Percentiles rank a stretch among this genome's conserved stretches.
These are phyloP conservation scores for Scedosporium boydii DNA, from an alignment of 2,329 filamentous ascomycete species.

Conservation along the genomic window DNA sequence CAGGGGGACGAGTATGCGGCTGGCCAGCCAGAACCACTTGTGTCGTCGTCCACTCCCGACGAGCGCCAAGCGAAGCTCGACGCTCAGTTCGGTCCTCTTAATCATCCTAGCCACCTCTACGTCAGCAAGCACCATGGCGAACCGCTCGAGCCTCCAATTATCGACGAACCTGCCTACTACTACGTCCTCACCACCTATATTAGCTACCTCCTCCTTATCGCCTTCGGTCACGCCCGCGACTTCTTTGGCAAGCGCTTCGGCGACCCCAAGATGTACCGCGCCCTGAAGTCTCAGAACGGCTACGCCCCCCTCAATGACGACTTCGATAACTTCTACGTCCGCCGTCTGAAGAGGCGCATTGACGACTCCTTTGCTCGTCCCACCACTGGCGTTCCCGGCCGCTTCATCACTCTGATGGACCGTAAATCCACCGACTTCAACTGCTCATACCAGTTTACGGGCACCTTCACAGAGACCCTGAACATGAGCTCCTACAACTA, in stretches of 20 bases:
- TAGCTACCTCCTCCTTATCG: conserved; percentile 91
- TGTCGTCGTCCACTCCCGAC: conserved; percentile 65
- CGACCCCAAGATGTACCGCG: conserved; percentile 69
- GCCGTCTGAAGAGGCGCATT: conserved; percentile 84
- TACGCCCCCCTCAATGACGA: conserved; percentile 95
- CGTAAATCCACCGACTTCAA: conserved; percentile 89
- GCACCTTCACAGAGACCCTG: conserved; percentile 85
- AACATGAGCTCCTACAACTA: conserved; percentile 99
- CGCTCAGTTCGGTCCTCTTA: conserved; percentile 83
- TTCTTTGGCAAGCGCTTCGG: conserved; percentile 97
- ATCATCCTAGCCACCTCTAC: conserved; percentile 74
- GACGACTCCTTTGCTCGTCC: conserved; percentile 95
- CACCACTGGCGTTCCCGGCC: conserved; percentile 84
- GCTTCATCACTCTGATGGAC: conserved; percentile 88
- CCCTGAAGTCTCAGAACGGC: conserved; percentile 73
- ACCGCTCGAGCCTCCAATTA: conserved; percentile 70
- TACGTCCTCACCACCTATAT: conserved; percentile 97
- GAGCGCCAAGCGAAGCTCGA: conserved; percentile 67
- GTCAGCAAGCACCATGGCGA: conserved; percentile 78
- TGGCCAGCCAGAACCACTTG: conserved; percentile 65
- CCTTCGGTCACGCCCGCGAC: conserved; percentile 89
- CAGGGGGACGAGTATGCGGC: conserved; percentile 42
- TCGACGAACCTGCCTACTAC: conserved; percentile 95
- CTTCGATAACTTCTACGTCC: conserved; percentile 97
- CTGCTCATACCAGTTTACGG: conserved; percentile 77